phyloP scores from a whole-genome alignment of 768 basidiomycete genomes.

The Epithele typhae region DNA sequence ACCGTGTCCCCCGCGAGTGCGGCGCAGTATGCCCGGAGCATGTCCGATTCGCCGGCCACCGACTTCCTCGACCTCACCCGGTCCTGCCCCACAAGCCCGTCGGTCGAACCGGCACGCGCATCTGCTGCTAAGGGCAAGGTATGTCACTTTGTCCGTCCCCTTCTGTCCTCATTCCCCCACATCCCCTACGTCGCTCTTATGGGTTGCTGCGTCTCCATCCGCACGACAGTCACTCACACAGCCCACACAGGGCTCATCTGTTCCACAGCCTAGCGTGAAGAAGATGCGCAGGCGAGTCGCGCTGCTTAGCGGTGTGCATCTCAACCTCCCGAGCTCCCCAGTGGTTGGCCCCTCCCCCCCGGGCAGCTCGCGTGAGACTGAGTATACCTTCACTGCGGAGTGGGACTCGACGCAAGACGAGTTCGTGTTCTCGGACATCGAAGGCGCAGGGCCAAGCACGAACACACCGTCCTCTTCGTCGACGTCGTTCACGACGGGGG shows the following conservation, averaged over 20 bases:
- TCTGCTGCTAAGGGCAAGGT: constrained; percentile 10
- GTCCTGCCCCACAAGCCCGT: constrained; percentile 2
- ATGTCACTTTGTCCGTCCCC: neutral
- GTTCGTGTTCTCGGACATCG: constrained; percentile 25
- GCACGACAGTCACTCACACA: neutral
- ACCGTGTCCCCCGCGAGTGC: constrained; percentile 19
- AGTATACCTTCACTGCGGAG: constrained; percentile 28
- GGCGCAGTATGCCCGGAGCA: constrained; percentile 27
- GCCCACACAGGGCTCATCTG: constrained; percentile 6
- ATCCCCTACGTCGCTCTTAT: neutral
- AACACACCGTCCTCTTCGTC: neutral
- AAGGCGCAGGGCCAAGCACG: constrained; percentile 6
- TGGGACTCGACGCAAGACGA: constrained; percentile 24
- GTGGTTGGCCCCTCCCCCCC: constrained; percentile 12
- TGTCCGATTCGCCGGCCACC: constrained; percentile 16
- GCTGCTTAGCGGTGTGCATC: constrained; percentile 21
- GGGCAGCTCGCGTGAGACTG: constrained; percentile 16
- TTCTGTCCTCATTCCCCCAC: neutral
- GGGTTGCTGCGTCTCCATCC: too few species aligned
- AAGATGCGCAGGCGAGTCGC: constrained; percentile 24
- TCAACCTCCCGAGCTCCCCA: constrained; percentile 23
- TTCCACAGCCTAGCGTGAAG: constrained; percentile 22
- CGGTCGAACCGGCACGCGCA: neutral
- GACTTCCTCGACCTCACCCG: constrained; percentile 11
- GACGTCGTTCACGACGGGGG: neutral